Evolutionary conservation across 805 yeast genomes (phyloP), one percentile per base, ranked within the genome.

Genomic region (Starmerella sp.): DNA sequence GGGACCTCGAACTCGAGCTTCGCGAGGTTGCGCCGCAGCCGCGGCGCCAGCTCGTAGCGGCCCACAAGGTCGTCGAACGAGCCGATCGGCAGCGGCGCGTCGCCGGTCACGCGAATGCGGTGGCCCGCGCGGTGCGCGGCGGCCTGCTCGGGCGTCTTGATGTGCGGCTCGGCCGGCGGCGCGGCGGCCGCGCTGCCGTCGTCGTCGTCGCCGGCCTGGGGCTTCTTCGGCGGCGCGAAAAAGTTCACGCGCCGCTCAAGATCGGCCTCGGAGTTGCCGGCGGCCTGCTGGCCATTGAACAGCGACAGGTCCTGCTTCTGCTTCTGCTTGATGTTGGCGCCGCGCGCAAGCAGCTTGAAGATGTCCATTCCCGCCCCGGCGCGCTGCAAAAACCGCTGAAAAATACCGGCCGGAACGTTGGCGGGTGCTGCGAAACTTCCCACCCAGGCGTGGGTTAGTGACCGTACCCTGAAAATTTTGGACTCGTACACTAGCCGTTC

Each of bases 1-100:
- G 98, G 97, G 58, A 82, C 86, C 0, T 81, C 77, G 65, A 90
- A 90, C 52, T 81, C 84, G 47, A 83, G 78, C 10, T 79, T 78
- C 22, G 82, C 73, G 57, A 91, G 71, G 64, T 89, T 90, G 31
- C 75, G 69, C 37, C 84, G 69, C 34, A 88, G 70, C 54, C 70
- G 71, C 57, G 73, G 74, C 64, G 84, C 82, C 36, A 93, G 70
- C 44, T 80, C 73, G 69, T 83, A 89, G 54, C 96, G 75, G 1
- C 78, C 69, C 2, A 79, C 75, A 54, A 93, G 73, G 66, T 91
- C 96, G 60, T 83, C 83, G 67, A 93, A 93, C 1, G 95, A 83
- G 1, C 89, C 93, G 55, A 91, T 83, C 1, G 97, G 97, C 35
- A 86, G 71, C n/a, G 97, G 96, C 13, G 85, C 69, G 68, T 91